A percentile compares a stretch with the other conserved stretches of the same genome.
These are phyloP conservation scores for Ogataea ganodermae DNA, from an alignment of 805 yeast species.

Conservation along the genomic window DNA sequence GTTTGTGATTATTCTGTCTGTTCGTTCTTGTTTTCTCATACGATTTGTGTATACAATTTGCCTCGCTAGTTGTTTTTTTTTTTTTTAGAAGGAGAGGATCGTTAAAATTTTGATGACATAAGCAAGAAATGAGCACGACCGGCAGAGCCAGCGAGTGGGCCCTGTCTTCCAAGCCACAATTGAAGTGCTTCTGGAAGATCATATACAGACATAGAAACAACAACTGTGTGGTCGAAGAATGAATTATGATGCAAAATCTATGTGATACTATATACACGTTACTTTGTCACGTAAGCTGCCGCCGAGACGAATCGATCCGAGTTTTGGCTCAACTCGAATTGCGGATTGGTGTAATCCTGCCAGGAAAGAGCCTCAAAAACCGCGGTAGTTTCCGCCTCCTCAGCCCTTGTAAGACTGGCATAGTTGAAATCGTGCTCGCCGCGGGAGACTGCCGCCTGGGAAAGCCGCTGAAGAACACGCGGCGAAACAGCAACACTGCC, in stretches of 20 bases:
- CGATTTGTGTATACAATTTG: slow-evolving; percentile 5
- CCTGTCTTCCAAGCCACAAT: too few relatives aligned
- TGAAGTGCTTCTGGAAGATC: too few relatives aligned
- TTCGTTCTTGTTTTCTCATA: too few relatives aligned
- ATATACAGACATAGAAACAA: too few relatives aligned
- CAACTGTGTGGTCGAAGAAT: too few relatives aligned
- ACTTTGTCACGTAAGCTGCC: slow-evolving; percentile 11
- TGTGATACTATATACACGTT: too few relatives aligned
- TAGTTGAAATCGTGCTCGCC: slow-evolving; percentile 14
- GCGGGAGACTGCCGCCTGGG: slow-evolving; percentile 8
- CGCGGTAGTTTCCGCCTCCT: slow-evolving; percentile 9
- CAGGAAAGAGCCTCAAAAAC: slow-evolving; percentile 18
- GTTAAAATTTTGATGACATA: background rate
- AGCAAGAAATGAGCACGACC: background rate
- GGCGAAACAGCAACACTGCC: slow-evolving; percentile 6
- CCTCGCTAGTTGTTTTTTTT: slow-evolving; percentile 5
- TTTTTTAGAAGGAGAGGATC: background rate
- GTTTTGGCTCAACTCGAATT: slow-evolving; percentile 15
- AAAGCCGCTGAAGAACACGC: background rate
- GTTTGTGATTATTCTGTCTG: background rate
- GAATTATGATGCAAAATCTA: too few relatives aligned
- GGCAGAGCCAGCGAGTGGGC: too few relatives aligned
- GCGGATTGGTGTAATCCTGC: slow-evolving; percentile 14
- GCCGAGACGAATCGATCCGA: slow-evolving; percentile 14
- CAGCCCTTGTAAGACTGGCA: slow-evolving; percentile 11